Conservation (phyloP, 2,329 filamentous ascomycete species). For the Trichoderma simmonsii region DNA sequence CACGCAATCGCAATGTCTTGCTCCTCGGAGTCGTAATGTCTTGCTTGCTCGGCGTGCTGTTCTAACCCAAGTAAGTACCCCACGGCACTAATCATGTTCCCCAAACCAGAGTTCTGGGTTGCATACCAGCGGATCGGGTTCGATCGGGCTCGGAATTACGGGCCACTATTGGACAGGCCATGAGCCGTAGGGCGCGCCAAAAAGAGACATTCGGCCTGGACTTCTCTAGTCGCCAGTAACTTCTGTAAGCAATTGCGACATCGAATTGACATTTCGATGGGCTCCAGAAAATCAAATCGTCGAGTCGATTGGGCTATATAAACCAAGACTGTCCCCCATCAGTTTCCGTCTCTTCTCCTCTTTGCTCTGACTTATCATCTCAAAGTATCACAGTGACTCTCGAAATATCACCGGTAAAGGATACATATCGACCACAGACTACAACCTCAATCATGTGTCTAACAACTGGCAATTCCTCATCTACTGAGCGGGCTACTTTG, state of each 20-base stretch:
- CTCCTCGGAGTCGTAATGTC: not conserved
- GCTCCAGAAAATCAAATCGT: not conserved
- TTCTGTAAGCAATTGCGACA: not conserved
- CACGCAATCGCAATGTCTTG: not conserved
- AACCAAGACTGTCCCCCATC: not conserved
- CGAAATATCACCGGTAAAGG: no score
- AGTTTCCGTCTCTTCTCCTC: not conserved
- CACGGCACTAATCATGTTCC: not conserved
- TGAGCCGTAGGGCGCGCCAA: slow-evolving; percentile 6
- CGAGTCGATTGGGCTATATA: not conserved
- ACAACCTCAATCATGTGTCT: slow-evolving; percentile 1
- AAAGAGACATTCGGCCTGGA: not conserved
- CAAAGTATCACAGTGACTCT: not conserved
- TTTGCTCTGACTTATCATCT: not conserved
- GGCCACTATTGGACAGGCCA: not conserved
- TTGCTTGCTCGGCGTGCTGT: not conserved
- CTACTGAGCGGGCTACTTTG: not conserved
- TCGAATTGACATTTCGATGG: not conserved
- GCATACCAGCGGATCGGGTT: not conserved
- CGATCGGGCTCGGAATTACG: not conserved
- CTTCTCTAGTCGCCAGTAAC: not conserved
- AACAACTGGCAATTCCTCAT: not conserved
- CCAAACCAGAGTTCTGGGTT: not conserved
- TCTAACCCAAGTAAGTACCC: slow-evolving; percentile 1
- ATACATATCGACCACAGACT: not conserved